Conservation (phyloP, 2,329 filamentous ascomycete genomes). For the Tolypocladium paradoxum region DNA sequence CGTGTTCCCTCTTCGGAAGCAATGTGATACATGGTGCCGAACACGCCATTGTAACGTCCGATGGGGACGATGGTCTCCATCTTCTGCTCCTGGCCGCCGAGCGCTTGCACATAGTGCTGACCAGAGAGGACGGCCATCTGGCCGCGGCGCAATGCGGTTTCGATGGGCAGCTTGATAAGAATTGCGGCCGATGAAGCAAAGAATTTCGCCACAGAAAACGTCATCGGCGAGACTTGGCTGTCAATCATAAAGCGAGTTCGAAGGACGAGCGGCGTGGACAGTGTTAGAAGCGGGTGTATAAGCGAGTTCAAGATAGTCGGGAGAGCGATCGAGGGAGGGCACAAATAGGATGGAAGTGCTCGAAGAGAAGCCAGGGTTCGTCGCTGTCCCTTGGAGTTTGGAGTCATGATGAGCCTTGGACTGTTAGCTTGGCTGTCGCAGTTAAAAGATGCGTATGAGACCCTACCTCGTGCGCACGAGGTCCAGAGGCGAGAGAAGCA, state of each 20-base stretch:
- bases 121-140: constrained; percentile 64
- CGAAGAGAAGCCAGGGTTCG: constrained; percentile 70
- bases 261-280: constrained; percentile 74
- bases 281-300: constrained; percentile 70
- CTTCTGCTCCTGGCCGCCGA: constrained; percentile 28
- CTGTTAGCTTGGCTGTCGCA: constrained; percentile 14
- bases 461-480: constrained; percentile 63
- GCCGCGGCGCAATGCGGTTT: constrained; percentile 81
- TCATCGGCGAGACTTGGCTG: constrained; percentile 65
- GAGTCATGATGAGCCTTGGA: constrained; percentile 67
- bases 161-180: constrained; percentile 77
- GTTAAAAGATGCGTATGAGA: not conserved
- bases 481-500: constrained; percentile 79
- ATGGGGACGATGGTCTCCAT: constrained; percentile 69
- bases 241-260: constrained; percentile 79
- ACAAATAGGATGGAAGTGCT: constrained; percentile 66
- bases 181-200: constrained; percentile 69
- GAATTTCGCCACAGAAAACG: constrained; percentile 77
- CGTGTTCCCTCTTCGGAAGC: constrained; percentile 69
- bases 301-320: constrained; percentile 84
- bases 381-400: constrained; percentile 61
- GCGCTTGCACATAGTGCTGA: constrained; percentile 37
- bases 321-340: constrained; percentile 58
- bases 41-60: constrained; percentile 71
- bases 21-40: constrained; percentile 88